A percentile compares a stretch with the other conserved stretches of the same genome.
These are phyloP conservation scores for Plectosphaerella cucumerina DNA, from an alignment of 2,329 filamentous ascomycete species.

Conservation along the genomic window DNA sequence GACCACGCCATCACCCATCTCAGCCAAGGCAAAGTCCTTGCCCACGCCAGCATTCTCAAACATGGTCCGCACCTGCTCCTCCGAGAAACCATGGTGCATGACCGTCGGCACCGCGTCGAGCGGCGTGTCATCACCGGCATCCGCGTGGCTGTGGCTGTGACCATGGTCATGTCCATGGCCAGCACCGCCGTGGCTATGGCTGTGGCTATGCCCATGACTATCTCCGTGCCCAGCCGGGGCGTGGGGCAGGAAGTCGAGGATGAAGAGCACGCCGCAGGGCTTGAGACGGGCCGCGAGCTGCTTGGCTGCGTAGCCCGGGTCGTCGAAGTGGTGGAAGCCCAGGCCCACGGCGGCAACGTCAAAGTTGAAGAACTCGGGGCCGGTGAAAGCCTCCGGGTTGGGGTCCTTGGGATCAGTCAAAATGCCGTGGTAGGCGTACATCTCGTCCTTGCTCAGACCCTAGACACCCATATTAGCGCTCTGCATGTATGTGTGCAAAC, in stretches of 20 bases:
- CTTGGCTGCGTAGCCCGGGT: conserved; percentile 55
- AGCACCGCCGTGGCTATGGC: conserved; percentile 16
- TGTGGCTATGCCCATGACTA: conserved; percentile 13
- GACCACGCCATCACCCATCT: conserved; percentile 45
- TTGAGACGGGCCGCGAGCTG: conserved; percentile 58
- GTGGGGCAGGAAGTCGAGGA: conserved; percentile 64
- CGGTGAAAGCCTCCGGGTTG: conserved; percentile 51
- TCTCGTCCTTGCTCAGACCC: conserved; percentile 47
- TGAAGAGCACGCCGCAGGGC: conserved; percentile 61
- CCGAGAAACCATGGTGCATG: conserved; percentile 61
- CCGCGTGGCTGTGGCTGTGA: not conserved
- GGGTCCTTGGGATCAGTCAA: conserved; percentile 42
- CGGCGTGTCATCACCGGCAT: not conserved
- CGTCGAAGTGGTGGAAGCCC: conserved; percentile 64
- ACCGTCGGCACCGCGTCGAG: conserved; percentile 42
- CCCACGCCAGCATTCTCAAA: conserved; percentile 61
- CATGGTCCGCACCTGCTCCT: conserved; percentile 53
- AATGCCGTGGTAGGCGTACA: conserved; percentile 55
- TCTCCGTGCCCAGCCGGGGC: conserved; percentile 18
- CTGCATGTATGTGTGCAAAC: too few relatives aligned
- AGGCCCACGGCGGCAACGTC: conserved; percentile 62
- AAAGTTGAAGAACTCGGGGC: conserved; percentile 62
- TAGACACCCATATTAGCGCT: conserved; percentile 13
- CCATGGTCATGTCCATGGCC: conserved; percentile 17
- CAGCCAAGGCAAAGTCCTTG: conserved; percentile 51